These are phyloP conservation scores for Trichosanthes truncata DNA, from an alignment of 306 rosid genomes.

Conservation along the genomic window DNA sequence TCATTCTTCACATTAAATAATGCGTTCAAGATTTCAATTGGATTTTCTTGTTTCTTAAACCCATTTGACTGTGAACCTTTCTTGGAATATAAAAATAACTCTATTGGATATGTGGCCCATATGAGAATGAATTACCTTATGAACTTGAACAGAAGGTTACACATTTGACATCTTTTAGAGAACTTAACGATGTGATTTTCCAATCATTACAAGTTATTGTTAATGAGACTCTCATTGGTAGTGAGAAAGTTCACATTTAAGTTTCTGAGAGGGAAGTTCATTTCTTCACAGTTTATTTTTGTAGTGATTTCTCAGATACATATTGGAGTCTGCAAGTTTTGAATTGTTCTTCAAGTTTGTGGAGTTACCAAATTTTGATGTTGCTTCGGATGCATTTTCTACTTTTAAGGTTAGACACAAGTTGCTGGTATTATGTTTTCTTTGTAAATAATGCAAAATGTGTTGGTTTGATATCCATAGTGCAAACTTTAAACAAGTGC, in stretches of 20 bases:
- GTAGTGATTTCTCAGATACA: conserved; percentile 62
- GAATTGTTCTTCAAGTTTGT: conserved; percentile 87
- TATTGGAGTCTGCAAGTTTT: conserved; percentile 88
- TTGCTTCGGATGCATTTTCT: conserved; percentile 91
- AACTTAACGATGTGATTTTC: not conserved
- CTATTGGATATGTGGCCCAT: not conserved
- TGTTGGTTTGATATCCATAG: not conserved
- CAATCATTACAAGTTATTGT: not conserved
- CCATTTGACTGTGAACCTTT: not conserved
- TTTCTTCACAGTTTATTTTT: conserved; percentile 29
- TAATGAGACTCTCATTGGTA: not conserved
- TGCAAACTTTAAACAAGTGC: conserved; percentile 2
- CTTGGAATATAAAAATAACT: not conserved
- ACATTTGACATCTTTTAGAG: not conserved
- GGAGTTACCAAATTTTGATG: conserved; percentile 84
- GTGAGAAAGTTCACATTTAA: not conserved
- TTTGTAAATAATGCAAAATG: not conserved
- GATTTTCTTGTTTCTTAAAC: not conserved
- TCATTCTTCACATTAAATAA: not conserved
- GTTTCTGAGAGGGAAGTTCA: conserved; percentile 15
- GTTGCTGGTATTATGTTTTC: not conserved
- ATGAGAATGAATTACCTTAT: not conserved
- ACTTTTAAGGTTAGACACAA: conserved; percentile 70
- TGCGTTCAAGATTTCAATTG: not conserved
- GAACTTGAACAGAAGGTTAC: not conserved